Evolutionary conservation across 1,139 yeast genomes (phyloP), one percentile per base, ranked within the genome.

Genomic region (Pichia sp.): DNA sequence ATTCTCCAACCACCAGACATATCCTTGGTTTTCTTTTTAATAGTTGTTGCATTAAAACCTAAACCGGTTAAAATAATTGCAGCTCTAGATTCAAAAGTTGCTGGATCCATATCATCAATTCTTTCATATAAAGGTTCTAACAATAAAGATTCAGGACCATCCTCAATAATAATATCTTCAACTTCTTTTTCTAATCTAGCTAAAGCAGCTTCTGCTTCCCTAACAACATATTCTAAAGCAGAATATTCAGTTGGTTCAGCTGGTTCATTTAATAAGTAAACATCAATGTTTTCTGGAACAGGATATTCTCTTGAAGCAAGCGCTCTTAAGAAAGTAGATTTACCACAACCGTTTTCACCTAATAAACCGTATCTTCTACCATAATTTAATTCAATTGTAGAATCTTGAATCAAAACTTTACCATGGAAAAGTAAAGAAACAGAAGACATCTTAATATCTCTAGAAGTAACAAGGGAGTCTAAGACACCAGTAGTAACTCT

Each of bases 261-360:
- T 37, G 98, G 97, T 70, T 93, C 97, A 65, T 93, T 93, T 66
- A 91, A 74, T 55, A 91, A 71, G 62, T 91, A 91, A 48, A 91
- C 74, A 70, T 91, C 98, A 57, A 93, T 86, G 54, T 74, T 77
- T 51, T 82, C 93, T 37, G 98, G 97, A 56, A 91, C 74, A 44
- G 98, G 98, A 68, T 75, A 91, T 67, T 93, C 99, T 66, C 96
- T 78, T 43, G 95, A 94, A 47, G 97, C 96, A 57, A 93, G 68
- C 31, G 97, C 81, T 65, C 85, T 86, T 63, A 91, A 69, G 59
- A 91, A 80, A 24, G 99, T 91, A 33, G 97, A 88, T 68, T 91
- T 91, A 71, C 99, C 99, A 71, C 98, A 91, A 50, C 99, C 99
- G 66, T 91, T 91, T 68, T 89, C 97, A 62, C 99, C 99, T 57